Percentiles rank a stretch among this genome's conserved stretches.
These are phyloP conservation scores for Biscutella laevigata DNA, from an alignment of 441 rosid genomes.

Conservation along the genomic window DNA sequence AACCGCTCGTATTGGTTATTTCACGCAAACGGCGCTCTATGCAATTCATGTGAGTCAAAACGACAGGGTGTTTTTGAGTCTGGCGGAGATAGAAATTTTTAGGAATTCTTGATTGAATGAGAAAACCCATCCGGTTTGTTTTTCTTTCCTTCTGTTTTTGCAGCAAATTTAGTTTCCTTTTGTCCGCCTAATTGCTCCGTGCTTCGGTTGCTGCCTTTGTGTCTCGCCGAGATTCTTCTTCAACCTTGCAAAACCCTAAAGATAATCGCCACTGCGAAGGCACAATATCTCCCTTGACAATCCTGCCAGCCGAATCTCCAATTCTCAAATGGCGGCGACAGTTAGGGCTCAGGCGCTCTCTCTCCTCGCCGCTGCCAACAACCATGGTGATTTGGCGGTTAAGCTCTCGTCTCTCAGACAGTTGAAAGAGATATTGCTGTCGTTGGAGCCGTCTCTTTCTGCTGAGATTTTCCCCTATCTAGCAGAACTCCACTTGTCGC, in stretches of 20 bases:
- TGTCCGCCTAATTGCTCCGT: not conserved
- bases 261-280: not conserved
- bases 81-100: too few relatives aligned
- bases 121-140: not conserved
- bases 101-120: too few relatives aligned
- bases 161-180: not conserved
- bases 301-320: constrained; percentile 6
- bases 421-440: constrained; percentile 62
- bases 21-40: not conserved
- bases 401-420: constrained; percentile 89
- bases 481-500: constrained; percentile 72
- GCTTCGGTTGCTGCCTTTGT: constrained; percentile 1
- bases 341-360: constrained; percentile 63
- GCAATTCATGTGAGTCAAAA: not conserved
- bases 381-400: constrained; percentile 82
- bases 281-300: not conserved
- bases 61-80: constrained; percentile 16
- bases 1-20: too few relatives aligned
- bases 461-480: constrained; percentile 75
- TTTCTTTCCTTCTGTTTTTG: not conserved
- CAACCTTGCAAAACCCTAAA: constrained; percentile 26
- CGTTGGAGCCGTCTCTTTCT: constrained; percentile 61
- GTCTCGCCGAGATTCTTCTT: constrained; percentile 10
- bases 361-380: constrained; percentile 77
- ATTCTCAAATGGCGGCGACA: constrained; percentile 28